Evolutionary conservation across 805 yeast genomes (phyloP).

Genomic region (Metschnikowia arizonensis): DNA sequence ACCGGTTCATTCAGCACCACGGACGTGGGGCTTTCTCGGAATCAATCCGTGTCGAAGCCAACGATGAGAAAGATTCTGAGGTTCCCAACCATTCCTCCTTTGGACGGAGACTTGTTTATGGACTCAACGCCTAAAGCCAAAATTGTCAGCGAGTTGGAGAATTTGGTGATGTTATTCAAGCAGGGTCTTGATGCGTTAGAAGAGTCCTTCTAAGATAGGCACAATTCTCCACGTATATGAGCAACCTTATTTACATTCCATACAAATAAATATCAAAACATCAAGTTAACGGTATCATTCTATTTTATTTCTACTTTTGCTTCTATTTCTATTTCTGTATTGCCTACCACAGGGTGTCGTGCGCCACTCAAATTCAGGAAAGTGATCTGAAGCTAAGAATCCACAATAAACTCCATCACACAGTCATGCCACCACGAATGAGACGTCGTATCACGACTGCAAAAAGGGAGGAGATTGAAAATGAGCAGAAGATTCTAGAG

Average conservation of each 20-base stretch:
- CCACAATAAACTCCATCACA: background rate
- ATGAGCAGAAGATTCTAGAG: constrained; percentile 36
- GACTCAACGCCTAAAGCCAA: constrained; percentile 36
- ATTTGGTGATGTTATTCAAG: constrained; percentile 34
- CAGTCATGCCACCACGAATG: constrained; percentile 39
- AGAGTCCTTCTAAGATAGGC: constrained; percentile 6
- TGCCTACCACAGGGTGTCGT: background rate
- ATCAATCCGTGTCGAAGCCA: constrained; percentile 1
- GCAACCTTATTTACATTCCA: background rate
- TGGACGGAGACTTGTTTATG: constrained; percentile 35
- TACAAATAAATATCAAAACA: background rate
- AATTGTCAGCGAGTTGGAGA: constrained; percentile 35
- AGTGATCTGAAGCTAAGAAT: background rate
- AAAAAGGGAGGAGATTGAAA: constrained; percentile 39
- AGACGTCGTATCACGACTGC: constrained; percentile 43
- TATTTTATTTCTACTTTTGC: no score
- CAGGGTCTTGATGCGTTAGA: constrained; percentile 42
- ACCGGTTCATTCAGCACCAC: constrained; percentile 6
- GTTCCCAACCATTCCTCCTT: constrained; percentile 36
- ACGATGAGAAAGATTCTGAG: constrained; percentile 9
- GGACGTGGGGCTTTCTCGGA: background rate
- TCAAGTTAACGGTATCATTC: no score
- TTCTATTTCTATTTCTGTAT: no score
- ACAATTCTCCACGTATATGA: background rate
- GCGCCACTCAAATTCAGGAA: background rate